Conservation (phyloP, 2,329 filamentous ascomycete species). For the Spiromastix sp. region DNA sequence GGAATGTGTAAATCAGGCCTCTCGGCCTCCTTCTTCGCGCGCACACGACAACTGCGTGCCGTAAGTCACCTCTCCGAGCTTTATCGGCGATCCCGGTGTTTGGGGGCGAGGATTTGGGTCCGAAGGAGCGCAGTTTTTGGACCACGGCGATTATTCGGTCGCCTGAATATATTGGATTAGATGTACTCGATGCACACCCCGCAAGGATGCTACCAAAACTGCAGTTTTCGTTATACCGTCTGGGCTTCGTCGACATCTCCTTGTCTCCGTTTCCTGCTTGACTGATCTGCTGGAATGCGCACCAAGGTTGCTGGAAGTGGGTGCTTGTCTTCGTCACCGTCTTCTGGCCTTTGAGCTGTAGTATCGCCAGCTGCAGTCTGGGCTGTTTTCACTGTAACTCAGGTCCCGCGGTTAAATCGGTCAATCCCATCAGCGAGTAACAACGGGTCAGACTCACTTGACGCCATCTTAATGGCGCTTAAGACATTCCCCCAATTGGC, state of each 20-base stretch:
- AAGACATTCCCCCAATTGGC: slow-evolving; percentile 58
- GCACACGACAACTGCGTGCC: slow-evolving; percentile 91
- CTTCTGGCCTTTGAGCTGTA: slow-evolving; percentile 9
- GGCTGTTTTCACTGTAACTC: slow-evolving; percentile 19
- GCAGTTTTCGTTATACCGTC: no score
- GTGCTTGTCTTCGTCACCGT: slow-evolving; percentile 56
- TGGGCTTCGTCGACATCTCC: no score
- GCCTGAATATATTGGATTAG: slow-evolving; percentile 46
- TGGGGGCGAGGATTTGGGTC: slow-evolving; percentile 59
- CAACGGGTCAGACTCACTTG: slow-evolving; percentile 37
- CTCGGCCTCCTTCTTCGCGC: slow-evolving; percentile 78
- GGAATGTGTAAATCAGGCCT: no score
- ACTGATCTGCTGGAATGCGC: slow-evolving; percentile 29
- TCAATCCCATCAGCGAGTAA: not conserved
- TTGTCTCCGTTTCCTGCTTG: slow-evolving; percentile 6
- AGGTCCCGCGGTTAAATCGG: not conserved
- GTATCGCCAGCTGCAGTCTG: slow-evolving; percentile 11
- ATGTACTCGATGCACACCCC: no score
- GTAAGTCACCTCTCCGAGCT: slow-evolving; percentile 90
- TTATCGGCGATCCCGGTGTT: slow-evolving; percentile 75
- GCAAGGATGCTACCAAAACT: no score
- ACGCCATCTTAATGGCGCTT: slow-evolving; percentile 54
- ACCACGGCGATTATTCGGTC: slow-evolving; percentile 97
- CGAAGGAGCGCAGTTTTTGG: slow-evolving; percentile 81
- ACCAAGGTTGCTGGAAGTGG: slow-evolving; percentile 32